Evolutionary conservation across 2,329 filamentous ascomycete genomes (phyloP).

Genomic region (Calonectria montana): DNA sequence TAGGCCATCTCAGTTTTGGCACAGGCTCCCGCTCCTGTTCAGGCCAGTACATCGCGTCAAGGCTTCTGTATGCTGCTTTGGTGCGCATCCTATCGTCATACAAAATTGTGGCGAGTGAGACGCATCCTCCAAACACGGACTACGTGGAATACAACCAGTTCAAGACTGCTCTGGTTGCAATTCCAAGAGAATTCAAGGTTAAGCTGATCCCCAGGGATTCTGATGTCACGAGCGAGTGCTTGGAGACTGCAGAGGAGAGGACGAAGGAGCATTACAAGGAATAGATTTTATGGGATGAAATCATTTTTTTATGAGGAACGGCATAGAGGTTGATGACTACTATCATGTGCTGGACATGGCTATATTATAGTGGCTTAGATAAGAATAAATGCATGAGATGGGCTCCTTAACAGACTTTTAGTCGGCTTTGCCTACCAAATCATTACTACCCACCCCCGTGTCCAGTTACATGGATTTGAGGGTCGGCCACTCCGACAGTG

Average conservation of each 20-base stretch:
- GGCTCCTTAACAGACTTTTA: too few relatives aligned
- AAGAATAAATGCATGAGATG: background rate
- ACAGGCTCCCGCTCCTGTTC: conserved; percentile 63
- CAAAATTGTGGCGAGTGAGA: conserved; percentile 59
- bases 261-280: conserved; percentile 62
- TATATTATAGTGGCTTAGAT: background rate
- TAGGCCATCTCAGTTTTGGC: conserved; percentile 62
- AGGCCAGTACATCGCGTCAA: conserved; percentile 61
- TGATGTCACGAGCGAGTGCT: conserved; percentile 50
- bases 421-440: background rate
- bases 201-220: conserved; percentile 64
- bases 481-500: conserved; percentile 7
- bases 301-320: background rate
- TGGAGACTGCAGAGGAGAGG: conserved; percentile 55
- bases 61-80: conserved; percentile 61
- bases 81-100: conserved; percentile 61
- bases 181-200: conserved; percentile 69
- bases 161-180: conserved; percentile 69
- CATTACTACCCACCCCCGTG: background rate
- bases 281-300: conserved; percentile 18
- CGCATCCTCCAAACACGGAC: conserved; percentile 67
- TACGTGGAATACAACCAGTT: conserved; percentile 72
- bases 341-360: background rate
- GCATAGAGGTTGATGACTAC: background rate
- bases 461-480: background rate